Base-by-base conservation (phyloP, 371 early-diverging fungal species). In the Mortierella sp. region DNA sequence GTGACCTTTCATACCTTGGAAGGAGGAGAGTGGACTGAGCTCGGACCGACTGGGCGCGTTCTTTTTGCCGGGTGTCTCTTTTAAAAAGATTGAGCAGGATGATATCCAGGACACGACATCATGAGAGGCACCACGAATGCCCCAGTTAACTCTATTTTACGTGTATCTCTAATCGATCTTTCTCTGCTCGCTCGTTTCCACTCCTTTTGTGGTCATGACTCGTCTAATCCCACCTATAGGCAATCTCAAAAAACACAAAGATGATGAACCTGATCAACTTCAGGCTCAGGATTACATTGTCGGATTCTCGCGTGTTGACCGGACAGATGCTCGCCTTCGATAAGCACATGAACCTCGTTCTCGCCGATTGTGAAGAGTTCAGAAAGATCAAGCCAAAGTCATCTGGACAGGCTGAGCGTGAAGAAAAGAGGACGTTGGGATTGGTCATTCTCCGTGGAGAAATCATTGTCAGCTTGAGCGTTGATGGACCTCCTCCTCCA, bases 241-340 rank as follows among this genome's bases (percentile, higher is more conserved):
- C 87, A 66, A 72, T 87, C 50, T 89, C 93, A 58, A 94, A 92
- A 82, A 90, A 89, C 74, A 89, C 91, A 25, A 95, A 94, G 87
- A 96, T 98, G 92, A 88, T 96, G 83, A 90, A 89, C 70, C 91
- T 97, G 66, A 90, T 98, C 84, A 97, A 98, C 88, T 94, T 95
- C 87, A 91, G 97, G 63, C 92, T 99, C 72, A 90, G 96, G 70
- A 90, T 99, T 75, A 97, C 96, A 51, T 82, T 98, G 70, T 86
- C 89, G 48, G 99, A 99, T 84, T 93, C 95, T 62, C 92, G 98
- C 70, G 90, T 91, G 7, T 82, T 99, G 74, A 91, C 97, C 9
- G 99, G 99, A 43, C 96, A 97, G 73, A 96, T 99, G 97, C 88
- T 98, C 55, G 98, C 99, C 23, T 99, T 97, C 74, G 99, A 99